Evolutionary conservation across 495 filamentous ascomycete species (phyloP), one percentile per base, ranked within the genome.

Genomic region (Thozetella sp.): DNA sequence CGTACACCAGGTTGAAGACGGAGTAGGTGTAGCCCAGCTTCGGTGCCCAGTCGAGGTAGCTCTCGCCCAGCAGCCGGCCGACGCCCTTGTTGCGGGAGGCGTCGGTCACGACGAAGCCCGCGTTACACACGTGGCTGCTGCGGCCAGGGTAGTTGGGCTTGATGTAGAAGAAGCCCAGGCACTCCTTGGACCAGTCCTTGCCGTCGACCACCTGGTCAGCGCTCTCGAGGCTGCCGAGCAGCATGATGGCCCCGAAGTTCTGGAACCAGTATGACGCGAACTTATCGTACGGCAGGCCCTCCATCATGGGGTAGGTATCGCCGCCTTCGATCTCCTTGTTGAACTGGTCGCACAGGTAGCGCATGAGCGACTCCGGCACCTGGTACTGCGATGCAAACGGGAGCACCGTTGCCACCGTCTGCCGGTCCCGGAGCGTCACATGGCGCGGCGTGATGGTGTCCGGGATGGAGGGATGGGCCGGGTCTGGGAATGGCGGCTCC

Each of bases 1-100:
- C 95, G 74, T 97, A 99, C 17, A 99, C 94, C 30, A 99, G 84
- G 72, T 99, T 98, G 83, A 99, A 99, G 34, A 99, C 92, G 12
- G 90, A 93, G 78, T 98, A 98, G 30, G 89, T 91, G 71, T 97
- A 99, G 20, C 95, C 95, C 79, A 98, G 81, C 71, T 88, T 90
- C 37, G 93, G 93, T 19, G 96, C 93, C 92, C 92, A 99, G 55
- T 98, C 93, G 22, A 99, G 76, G 72, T 97, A 98, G 40, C 83
- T 83, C 75, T 99, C 94, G 37, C 95, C 95, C 92, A 99, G 94
- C 63, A 96, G 75, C 23, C 91, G 87, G 55, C 95, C 95, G 10
- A 95, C 94, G 65, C 95, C 95, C 56, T 88, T 86, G 72, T 96
- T 96, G 63, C 96, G 88, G 53, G 93, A 86, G 19, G 89, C 90